Base-by-base conservation (phyloP, 108 stramenopile species). In the Fragilariopsis cylindrus region DNA sequence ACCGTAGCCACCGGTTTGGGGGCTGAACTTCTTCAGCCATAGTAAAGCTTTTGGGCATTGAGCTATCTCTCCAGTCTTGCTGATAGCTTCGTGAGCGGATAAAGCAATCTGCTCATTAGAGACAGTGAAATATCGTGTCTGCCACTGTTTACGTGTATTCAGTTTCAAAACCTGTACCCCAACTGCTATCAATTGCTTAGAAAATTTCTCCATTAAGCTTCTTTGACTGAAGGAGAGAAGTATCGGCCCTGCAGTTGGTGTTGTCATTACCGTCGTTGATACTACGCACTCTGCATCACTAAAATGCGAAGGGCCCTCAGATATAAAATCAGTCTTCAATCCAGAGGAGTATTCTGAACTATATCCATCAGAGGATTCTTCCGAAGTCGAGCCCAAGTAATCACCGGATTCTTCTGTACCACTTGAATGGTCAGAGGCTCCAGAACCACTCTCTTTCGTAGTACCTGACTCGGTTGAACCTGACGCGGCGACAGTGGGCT, bases 61-160 rank as follows among this genome's bases (percentile, higher is more conserved):
- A 39, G 78, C 72, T 41, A 73, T 52, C 4, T 79, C 78, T 9
- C 62, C 73, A 1, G 70, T 60, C 41, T 73, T 65, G 45, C 52
- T 82, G 7, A 66, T 70, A 43, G 77, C 70, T 52, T 72, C 77
- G 70, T 78, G 72, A 40, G 76, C 77, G 57, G 82, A 78, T 56
- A 79, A 62, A n/a, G 75, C 60, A 43, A 81, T 74, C 67, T 76
- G 75, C 69, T 93, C 92, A 60, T 81, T 88, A 18, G 90, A 90
- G 48, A 91, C 84, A 15, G 90, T 91, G 9, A 93, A 82, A 73
- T 82, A 82, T 54, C 90, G 76, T 43, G 78, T 58, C 69, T 93
- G 92, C 92, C 92, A 93, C 68, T 91, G 86, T 21, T 85, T 88
- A 65, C 89, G 85, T n/a, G 85, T 77, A 65, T 89, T 89, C 40